Evolutionary conservation across 2,329 filamentous ascomycete genomes (phyloP).

Genomic region (Penicillium olsonii): DNA sequence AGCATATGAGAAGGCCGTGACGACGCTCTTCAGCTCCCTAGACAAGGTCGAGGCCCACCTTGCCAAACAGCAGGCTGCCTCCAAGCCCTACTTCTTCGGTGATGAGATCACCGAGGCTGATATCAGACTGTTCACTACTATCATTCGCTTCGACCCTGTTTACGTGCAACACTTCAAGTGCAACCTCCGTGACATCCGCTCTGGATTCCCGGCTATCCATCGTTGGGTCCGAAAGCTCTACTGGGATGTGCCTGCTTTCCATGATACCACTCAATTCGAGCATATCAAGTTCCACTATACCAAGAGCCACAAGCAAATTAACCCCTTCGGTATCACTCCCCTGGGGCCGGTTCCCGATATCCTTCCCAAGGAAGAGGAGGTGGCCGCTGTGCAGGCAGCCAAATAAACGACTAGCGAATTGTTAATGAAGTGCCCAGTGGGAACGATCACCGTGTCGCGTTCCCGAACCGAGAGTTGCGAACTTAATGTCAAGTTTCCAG

Average conservation of each 20-base stretch:
- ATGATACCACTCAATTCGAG: constrained; percentile 82
- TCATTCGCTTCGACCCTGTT: constrained; percentile 71
- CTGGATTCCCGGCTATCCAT: constrained; percentile 79
- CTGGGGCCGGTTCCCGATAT: constrained; percentile 83
- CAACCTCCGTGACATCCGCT: constrained; percentile 81
- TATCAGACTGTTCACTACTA: constrained; percentile 72
- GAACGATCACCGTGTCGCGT: too few species aligned
- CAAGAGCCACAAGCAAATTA: constrained; percentile 66
- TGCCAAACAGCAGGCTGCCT: constrained; percentile 34
- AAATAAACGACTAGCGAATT: constrained; percentile 5
- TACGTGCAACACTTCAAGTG: constrained; percentile 84
- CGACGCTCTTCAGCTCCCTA: constrained; percentile 71
- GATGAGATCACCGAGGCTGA: constrained; percentile 77
- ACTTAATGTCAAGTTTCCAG: not conserved
- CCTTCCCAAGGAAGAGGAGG: constrained; percentile 74
- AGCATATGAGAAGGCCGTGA: constrained; percentile 77
- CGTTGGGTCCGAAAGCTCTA: constrained; percentile 81
- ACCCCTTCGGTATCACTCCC: constrained; percentile 73
- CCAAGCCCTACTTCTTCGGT: constrained; percentile 71
- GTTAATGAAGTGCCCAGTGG: not conserved
- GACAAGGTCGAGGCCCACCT: constrained; percentile 76
- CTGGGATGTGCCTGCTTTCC: constrained; percentile 78
- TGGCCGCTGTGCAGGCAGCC: constrained; percentile 44
- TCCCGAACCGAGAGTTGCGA: too few species aligned
- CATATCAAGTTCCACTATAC: constrained; percentile 88